These are phyloP conservation scores for Saccharomycopsis crataegensis DNA, from an alignment of 1,139 yeast species.

Conservation along the genomic window DNA sequence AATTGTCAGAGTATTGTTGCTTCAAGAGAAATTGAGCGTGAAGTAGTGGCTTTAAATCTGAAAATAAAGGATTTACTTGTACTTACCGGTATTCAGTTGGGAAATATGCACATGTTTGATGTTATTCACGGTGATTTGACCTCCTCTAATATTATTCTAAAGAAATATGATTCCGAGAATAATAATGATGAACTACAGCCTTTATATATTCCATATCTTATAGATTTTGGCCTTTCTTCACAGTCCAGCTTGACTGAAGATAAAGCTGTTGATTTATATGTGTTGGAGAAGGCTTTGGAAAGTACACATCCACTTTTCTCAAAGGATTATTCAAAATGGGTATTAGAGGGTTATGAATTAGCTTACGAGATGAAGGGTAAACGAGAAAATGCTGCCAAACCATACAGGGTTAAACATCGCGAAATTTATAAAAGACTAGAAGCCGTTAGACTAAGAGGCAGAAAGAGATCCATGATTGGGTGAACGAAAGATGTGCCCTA, in stretches of 20 bases:
- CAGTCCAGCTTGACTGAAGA: slow-evolving; percentile 76
- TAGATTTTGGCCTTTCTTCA: slow-evolving; percentile 86
- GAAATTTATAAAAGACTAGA: slow-evolving; percentile 63
- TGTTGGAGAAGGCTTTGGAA: slow-evolving; percentile 80
- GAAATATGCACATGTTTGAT: slow-evolving; percentile 63
- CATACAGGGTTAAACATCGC: slow-evolving; percentile 36
- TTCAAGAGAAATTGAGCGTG: slow-evolving; percentile 10
- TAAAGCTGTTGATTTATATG: slow-evolving; percentile 93
- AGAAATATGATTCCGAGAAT: slow-evolving; percentile 21
- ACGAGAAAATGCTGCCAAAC: slow-evolving; percentile 26
- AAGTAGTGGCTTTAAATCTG: slow-evolving; percentile 23
- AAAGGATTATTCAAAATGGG: slow-evolving; percentile 56
- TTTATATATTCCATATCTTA: slow-evolving; percentile 48
- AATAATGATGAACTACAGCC: slow-evolving; percentile 3
- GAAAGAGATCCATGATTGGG: slow-evolving; percentile 94
- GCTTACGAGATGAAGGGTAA: slow-evolving; percentile 30
- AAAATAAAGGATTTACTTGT: slow-evolving; percentile 38
- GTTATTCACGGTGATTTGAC: slow-evolving; percentile 95
- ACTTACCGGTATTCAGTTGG: slow-evolving; percentile 64
- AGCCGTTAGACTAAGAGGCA: slow-evolving; percentile 84
- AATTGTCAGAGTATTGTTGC: slow-evolving; percentile 25
- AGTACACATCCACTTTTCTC: slow-evolving; percentile 85
- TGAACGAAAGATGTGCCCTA: slow-evolving; percentile 24
- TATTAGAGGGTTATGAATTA: slow-evolving; percentile 64
- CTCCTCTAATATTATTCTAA: slow-evolving; percentile 73